These are phyloP conservation scores for Achlya hypogyna DNA, from an alignment of 352 stramenopile species.

Conservation along the genomic window DNA sequence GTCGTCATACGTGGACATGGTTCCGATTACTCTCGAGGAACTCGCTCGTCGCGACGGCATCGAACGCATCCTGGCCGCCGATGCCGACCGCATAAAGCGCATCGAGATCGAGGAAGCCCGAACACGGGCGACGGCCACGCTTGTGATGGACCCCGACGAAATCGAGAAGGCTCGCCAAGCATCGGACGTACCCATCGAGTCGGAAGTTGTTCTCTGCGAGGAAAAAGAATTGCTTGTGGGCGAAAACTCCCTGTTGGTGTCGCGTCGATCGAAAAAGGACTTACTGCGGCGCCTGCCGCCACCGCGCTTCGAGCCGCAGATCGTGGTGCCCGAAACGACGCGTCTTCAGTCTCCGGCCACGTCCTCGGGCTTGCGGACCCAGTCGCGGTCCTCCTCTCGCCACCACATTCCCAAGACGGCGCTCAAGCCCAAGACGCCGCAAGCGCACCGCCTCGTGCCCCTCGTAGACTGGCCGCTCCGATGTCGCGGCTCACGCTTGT, in stretches of 20 bases:
- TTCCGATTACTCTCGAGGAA: constrained; percentile 4
- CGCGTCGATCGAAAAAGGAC: constrained; percentile 7
- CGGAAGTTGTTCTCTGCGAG: constrained; percentile 12
- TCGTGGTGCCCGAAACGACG: background rate
- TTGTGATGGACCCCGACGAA: constrained; percentile 3
- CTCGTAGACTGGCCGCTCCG: background rate
- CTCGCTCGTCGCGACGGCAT: background rate
- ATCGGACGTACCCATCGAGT: constrained; percentile 3
- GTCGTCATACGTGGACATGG: background rate
- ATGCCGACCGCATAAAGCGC: background rate
- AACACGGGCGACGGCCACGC: background rate
- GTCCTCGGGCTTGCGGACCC: background rate
- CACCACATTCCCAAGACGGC: background rate
- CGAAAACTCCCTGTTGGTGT: constrained; percentile 13
- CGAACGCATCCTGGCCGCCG: constrained; percentile 3
- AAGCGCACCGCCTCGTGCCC: background rate
- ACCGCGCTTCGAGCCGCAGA: background rate
- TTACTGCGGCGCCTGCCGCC: constrained; percentile 1
- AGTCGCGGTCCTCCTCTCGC: background rate
- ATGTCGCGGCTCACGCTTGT: background rate
- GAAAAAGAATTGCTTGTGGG: constrained; percentile 12
- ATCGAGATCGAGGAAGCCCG: background rate
- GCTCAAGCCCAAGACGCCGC: constrained; percentile 4
- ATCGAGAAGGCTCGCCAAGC: background rate
- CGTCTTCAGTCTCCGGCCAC: too few relatives aligned